Evolutionary conservation across 2,329 filamentous ascomycete genomes (phyloP).

Genomic region (Thielaviopsis punctulata): DNA sequence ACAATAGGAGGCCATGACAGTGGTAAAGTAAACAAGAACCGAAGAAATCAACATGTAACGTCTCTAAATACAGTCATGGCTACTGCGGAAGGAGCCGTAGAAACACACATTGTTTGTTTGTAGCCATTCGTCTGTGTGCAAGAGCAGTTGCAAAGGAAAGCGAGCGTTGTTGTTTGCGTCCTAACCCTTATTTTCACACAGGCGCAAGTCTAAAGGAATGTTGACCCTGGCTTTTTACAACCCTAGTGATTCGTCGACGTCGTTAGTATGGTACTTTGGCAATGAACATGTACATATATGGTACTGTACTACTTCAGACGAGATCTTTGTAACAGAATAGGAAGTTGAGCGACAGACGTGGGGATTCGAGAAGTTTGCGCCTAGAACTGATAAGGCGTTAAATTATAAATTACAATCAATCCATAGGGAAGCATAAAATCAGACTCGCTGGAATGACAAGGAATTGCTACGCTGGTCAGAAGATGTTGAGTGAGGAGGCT

Average conservation of each 20-base stretch:
- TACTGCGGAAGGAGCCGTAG: background rate
- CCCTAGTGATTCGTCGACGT: no score
- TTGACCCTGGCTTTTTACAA: no score
- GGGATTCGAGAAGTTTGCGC: no score
- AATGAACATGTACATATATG: background rate
- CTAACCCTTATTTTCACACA: no score
- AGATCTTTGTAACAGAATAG: background rate
- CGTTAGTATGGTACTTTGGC: no score
- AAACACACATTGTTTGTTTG: background rate
- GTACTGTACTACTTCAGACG: background rate
- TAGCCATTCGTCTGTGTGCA: no score
- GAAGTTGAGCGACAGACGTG: background rate
- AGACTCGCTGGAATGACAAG: background rate
- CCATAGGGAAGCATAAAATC: no score
- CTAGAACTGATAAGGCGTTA: no score
- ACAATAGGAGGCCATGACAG: background rate
- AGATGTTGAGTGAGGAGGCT: background rate
- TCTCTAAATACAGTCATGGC: background rate
- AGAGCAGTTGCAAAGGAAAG: no score
- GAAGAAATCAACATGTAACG: background rate
- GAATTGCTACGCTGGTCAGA: background rate
- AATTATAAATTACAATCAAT: no score
- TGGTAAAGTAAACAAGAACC: background rate
- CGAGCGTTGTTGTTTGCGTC: no score
- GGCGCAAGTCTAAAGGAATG: no score